A percentile compares a stretch with the other conserved stretches of the same genome.
These are phyloP conservation scores for Cytauxzoon felis DNA, from an alignment of 169 alveolate species.

Conservation along the genomic window DNA sequence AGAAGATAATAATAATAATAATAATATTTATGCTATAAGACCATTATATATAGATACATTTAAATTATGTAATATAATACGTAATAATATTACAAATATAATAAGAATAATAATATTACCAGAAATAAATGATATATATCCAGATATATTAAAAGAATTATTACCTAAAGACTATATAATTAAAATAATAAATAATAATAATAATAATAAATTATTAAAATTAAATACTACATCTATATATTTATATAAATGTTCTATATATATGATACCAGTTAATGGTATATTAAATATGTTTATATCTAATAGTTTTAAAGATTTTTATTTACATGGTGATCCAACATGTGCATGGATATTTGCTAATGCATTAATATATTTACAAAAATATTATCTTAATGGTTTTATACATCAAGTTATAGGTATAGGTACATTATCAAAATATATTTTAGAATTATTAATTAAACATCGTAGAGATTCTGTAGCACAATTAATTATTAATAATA, in stretches of 20 bases:
- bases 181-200: too few species aligned
- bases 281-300: constrained; percentile 48
- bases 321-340: constrained; percentile 55
- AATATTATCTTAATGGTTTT: constrained; percentile 38
- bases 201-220: too few species aligned
- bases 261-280: constrained; percentile 57
- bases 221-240: too few species aligned
- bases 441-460: constrained; percentile 25
- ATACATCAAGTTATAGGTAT: constrained; percentile 29
- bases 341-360: constrained; percentile 57
- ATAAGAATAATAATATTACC: constrained; percentile 51
- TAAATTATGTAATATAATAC: constrained; percentile 4
- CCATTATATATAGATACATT: constrained; percentile 47
- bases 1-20: not conserved
- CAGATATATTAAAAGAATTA: constrained; percentile 38
- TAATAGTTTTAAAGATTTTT: constrained; percentile 20
- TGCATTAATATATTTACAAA: constrained; percentile 44
- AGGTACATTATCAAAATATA: constrained; percentile 29
- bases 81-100: constrained; percentile 12
- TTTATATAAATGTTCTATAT: constrained; percentile 33
- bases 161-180: constrained; percentile 42
- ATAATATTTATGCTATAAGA: constrained; percentile 17
- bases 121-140: constrained; percentile 52
- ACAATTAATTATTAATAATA: constrained; percentile 30
- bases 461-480: constrained; percentile 46